Base-by-base conservation (phyloP, 2,329 filamentous ascomycete species). In the Phyllosticta paracitricarpa region DNA sequence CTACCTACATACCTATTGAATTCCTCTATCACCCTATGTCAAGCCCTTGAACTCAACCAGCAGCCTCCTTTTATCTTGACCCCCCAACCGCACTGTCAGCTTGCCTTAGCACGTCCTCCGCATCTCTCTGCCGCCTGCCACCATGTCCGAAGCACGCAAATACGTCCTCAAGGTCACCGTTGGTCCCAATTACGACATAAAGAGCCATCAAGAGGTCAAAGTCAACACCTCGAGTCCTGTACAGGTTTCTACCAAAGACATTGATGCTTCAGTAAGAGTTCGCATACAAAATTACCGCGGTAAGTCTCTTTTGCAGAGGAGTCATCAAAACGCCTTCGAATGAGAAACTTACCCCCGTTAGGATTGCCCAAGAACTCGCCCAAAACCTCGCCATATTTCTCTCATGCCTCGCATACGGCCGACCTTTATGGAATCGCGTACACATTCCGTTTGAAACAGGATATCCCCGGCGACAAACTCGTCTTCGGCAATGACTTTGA, bases 401-500 rank as follows among this genome's bases (percentile, higher is more conserved):
- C 81, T 14, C 77, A 83, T 5, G 82, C 86, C 5, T 81, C 83
- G 19, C 91, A 96, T 72, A 78, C 77, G 24, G 78, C 80, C 64
- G 92, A 97, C 74, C 88, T 91, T 71, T 97, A 97, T 78, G 89
- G 86, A 68, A 91, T 97, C 68, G 81, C 84, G 33, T 87, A 96
- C 70, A 82, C 84, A 54, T 89, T 97, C 73, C 85, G 82, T 0
- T 89, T 88, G n/a, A 89, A 89, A 68, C 68, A 77, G 30, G 74
- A 74, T 40, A 85, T 96, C 61, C 79, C 80, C 2, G 91, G 84
- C 54, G 75, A 83, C 26, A 86, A 95, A 64, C 79, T 99, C 2
- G 85, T 97, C 59, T 96, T 96, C 68, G 94, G 93, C 52, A 97
- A 97, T 73, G 91, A 97, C 78, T 97, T 97, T 71, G 92, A 96